Conservation (phyloP, 2,329 filamentous ascomycete species). For the Fusarium floridanum region DNA sequence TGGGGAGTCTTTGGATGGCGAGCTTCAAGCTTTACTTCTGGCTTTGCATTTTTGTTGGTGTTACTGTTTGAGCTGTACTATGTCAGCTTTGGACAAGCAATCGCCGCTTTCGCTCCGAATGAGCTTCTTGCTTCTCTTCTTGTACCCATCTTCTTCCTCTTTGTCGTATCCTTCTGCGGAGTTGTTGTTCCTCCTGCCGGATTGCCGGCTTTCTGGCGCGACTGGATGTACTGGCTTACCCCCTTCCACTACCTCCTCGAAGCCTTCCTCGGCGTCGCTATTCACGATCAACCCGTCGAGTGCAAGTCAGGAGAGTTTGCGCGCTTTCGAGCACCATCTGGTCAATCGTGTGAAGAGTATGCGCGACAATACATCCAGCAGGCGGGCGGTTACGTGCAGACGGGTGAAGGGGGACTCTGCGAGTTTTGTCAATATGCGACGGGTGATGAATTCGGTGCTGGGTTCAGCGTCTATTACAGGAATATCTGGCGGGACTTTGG, state of each 20-base stretch:
- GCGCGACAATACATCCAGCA: slow-evolving; percentile 63
- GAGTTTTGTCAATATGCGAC: slow-evolving; percentile 73
- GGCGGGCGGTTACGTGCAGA: slow-evolving; percentile 71
- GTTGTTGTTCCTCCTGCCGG: slow-evolving; percentile 73
- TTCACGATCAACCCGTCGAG: slow-evolving; percentile 66
- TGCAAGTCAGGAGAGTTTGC: slow-evolving; percentile 71
- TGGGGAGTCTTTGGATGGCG: slow-evolving; percentile 63
- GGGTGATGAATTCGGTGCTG: slow-evolving; percentile 70
- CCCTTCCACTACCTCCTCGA: slow-evolving; percentile 77
- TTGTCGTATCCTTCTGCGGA: slow-evolving; percentile 78
- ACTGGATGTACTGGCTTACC: slow-evolving; percentile 75
- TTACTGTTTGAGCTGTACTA: slow-evolving; percentile 77
- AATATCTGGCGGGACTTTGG: slow-evolving; percentile 76
- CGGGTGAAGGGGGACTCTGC: slow-evolving; percentile 68
- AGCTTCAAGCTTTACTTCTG: slow-evolving; percentile 67
- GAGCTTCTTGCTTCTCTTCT: slow-evolving; percentile 74
- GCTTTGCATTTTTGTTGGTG: slow-evolving; percentile 73
- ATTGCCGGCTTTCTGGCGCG: slow-evolving; percentile 73
- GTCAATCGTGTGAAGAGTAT: slow-evolving; percentile 72
- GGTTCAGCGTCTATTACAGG: slow-evolving; percentile 71
- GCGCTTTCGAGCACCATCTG: slow-evolving; percentile 69
- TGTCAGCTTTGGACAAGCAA: slow-evolving; percentile 74
- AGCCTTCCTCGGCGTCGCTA: slow-evolving; percentile 68
- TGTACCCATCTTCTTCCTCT: slow-evolving; percentile 78
- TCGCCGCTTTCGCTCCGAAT: slow-evolving; percentile 76